Evolutionary conservation across 129 eudicot species (phyloP), one percentile per base, ranked within the genome.

Genomic region (Lonicera japonica): DNA sequence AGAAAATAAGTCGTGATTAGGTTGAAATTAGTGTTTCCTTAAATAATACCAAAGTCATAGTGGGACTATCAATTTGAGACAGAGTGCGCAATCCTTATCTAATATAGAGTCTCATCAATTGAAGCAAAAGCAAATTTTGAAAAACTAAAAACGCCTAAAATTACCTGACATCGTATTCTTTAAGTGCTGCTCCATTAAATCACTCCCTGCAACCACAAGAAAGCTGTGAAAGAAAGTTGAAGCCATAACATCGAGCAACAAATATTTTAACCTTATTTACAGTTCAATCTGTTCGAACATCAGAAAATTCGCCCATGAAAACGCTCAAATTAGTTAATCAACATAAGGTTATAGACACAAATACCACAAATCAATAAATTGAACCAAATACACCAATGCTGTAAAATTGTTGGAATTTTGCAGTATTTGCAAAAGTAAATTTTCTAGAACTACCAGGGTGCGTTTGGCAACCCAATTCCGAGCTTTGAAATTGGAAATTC

Each of bases 181-280:
- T 16, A 66, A 56, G 52, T 60, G 59, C 59, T 81, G 61, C 61
- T 77, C 79, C 86, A 81, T 81, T 70, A 18, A 60, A 53, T 54
- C 64, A 62, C 50, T 73, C 66, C 73, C 67, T 51, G 58, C 39
- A 60, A 63, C 21, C 57, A 76, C 57, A 67, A 24, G 21, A n/a
- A n/a, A n/a, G n/a, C n/a, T n/a, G n/a, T 60, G 56, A 53, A 60
- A 25, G 23, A 11, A 47, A 50, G 17, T 63, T 1, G 5, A 8
- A 22, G 59, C 21, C 2, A 55, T 55, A 21, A 17, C 22, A 51
- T 61, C 29, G 11, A 38, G 54, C 25, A 51, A 51, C 21, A 29
- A 29, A 29, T 6, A 29, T 29, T 29, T 29, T 29, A 29, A 29
- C 2, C 36, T 1, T 29, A 29, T 29, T 29, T 29, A 29, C 36